A percentile compares a stretch with the other conserved stretches of the same genome.
phyloP scores from a whole-genome alignment of 176 grass and related monocot genomes.

The Aegilops longissima region DNA sequence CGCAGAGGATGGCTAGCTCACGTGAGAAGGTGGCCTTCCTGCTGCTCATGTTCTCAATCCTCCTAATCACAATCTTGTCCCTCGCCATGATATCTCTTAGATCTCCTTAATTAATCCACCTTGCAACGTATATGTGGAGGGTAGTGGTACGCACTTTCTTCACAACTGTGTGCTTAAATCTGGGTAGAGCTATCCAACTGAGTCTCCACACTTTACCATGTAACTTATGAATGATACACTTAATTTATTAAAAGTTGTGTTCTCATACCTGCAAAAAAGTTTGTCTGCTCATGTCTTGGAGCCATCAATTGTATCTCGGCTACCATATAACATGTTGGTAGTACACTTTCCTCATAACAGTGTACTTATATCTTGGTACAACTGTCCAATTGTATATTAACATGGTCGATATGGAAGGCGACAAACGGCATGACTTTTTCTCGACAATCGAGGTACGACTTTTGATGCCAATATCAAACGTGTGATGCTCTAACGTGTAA shows the following conservation, averaged over 20 bases:
- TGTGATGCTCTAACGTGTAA: neutral
- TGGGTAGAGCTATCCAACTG: neutral
- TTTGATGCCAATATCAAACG: neutral
- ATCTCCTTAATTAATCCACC: too few relatives aligned
- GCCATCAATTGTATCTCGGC: neutral
- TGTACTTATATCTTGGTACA: neutral
- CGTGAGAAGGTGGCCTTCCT: too few relatives aligned
- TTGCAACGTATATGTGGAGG: too few relatives aligned
- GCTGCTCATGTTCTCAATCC: too few relatives aligned
- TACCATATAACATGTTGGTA: neutral
- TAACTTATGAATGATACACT: too few relatives aligned
- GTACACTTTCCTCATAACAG: neutral
- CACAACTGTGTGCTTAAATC: too few relatives aligned
- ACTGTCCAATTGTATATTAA: neutral
- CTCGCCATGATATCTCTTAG: too few relatives aligned
- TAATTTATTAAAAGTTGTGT: neutral
- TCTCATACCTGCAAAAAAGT: too few relatives aligned
- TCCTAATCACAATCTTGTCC: too few relatives aligned
- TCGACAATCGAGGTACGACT: neutral
- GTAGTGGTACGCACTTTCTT: too few relatives aligned
- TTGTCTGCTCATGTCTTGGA: neutral
- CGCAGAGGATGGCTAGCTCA: too few relatives aligned
- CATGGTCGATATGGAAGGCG: neutral
- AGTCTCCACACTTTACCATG: neutral
- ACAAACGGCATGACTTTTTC: neutral